Evolutionary conservation across 306 rosid species (phyloP).

Genomic region (Dryas drummondii): DNA sequence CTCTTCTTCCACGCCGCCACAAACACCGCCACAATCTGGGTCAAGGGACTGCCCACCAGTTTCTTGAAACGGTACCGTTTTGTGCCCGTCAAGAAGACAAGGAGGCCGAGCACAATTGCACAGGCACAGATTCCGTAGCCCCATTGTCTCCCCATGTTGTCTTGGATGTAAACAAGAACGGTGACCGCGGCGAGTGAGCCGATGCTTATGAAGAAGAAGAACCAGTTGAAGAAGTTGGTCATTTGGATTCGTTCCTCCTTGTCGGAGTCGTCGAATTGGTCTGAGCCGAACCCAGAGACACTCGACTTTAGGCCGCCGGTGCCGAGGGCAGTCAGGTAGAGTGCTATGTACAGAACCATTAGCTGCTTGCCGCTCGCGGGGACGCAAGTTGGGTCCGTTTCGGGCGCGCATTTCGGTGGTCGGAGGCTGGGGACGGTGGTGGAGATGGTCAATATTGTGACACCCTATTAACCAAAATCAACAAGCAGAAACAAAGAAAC

Average conservation of each 20-base stretch:
- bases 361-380: constrained; percentile 53
- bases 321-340: constrained; percentile 74
- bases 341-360: constrained; percentile 52
- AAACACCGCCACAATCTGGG: constrained; percentile 64
- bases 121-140: constrained; percentile 79
- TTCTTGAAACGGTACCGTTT: constrained; percentile 65
- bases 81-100: constrained; percentile 65
- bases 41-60: constrained; percentile 76
- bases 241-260: constrained; percentile 47
- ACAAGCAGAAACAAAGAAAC: background rate
- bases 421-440: constrained; percentile 77
- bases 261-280: constrained; percentile 72
- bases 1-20: constrained; percentile 70
- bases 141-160: constrained; percentile 70
- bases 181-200: constrained; percentile 76
- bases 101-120: constrained; percentile 48
- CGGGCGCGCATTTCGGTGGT: constrained; percentile 57
- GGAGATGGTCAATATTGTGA: constrained; percentile 73
- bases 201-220: constrained; percentile 76
- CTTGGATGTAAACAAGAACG: constrained; percentile 69
- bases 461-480: constrained; percentile 49
- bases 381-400: constrained; percentile 27
- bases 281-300: constrained; percentile 85
- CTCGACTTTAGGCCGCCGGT: constrained; percentile 88
- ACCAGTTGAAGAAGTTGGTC: constrained; percentile 81